Evolutionary conservation across 176 grass and related monocot species (phyloP).

Genomic region (Musa itinerans): DNA sequence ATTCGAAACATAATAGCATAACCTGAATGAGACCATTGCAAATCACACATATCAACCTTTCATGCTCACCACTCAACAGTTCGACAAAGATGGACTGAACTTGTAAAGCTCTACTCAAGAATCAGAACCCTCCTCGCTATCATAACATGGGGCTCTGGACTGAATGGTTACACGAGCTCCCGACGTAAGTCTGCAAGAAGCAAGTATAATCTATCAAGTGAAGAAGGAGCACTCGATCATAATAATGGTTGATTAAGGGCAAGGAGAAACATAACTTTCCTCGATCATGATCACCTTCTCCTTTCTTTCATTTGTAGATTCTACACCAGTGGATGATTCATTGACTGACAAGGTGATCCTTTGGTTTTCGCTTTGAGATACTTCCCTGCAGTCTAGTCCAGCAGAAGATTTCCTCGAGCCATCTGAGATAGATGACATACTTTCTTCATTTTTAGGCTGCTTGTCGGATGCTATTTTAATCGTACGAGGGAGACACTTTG

Average conservation of each 20-base stretch:
- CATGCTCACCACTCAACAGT: not conserved
- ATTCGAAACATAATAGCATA: not conserved
- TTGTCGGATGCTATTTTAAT: not conserved
- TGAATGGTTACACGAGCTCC: conserved; percentile 16
- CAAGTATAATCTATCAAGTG: conserved; percentile 28
- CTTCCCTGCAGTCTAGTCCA: not conserved
- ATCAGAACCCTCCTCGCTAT: not conserved
- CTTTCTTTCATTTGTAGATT: conserved; percentile 2
- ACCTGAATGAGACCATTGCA: not conserved
- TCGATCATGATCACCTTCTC: conserved; percentile 19
- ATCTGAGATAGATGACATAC: conserved; percentile 3
- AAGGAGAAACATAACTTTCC: not conserved
- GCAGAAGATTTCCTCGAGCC: conserved; percentile 14
- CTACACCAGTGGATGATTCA: not conserved
- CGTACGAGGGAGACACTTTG: conserved; percentile 9
- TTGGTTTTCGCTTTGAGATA: not conserved
- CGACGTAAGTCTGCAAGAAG: conserved; percentile 3
- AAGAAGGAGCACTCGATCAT: not conserved
- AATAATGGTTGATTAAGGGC: not conserved
- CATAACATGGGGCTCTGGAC: not conserved
- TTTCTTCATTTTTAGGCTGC: not conserved
- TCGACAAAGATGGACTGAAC: not conserved
- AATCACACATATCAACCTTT: not conserved
- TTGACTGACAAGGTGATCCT: not conserved
- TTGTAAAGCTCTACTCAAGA: not conserved